Base-by-base conservation (phyloP, 2,329 filamentous ascomycete species). In the Penicillium hesseltinei region DNA sequence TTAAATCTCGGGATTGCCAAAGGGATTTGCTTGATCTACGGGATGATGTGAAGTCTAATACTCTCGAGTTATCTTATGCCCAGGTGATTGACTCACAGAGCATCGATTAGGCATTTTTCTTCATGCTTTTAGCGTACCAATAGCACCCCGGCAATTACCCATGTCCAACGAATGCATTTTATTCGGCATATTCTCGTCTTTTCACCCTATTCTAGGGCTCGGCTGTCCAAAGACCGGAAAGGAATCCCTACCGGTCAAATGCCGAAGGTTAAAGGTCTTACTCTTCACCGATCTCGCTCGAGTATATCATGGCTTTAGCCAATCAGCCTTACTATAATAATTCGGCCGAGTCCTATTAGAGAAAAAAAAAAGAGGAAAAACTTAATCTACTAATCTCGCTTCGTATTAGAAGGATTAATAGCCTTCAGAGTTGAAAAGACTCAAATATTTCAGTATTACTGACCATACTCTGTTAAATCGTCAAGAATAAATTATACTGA, bases 61-160 rank as follows among this genome's bases (percentile, higher is more conserved):
- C 35, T 35, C 19, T 19, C 31, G 31, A n/a, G 3, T 46, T 46
- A 47, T 11, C 8, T 5, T 10, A 15, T 15, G 5, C 31, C 31
- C 5, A 13, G 11, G 11, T 35, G 15, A n/a, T 25, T 23, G 6
- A n/a, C 31, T 35, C 19, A n/a, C 19, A 35, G 8, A 23, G 29
- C 45, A 47, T 11, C 8, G 2, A 35, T 46, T 23, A 15, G 9
- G 29, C 7, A 47, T 35, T 35, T 35, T 23, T n/a, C 9, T 48
- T 25, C 15, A 25, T 36, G 21, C 7, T 21, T 31, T 27, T 23
- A 46, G 36, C 25, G 49, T 53, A 47, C 54, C 54, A 56, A 56
- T 56, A 47, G n/a, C 54, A 53, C 49, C n/a, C 36, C 36, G 5
- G 21, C 42, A 53, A 56, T 56, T 56, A 56, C 54, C 42, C 27